These are phyloP conservation scores for Herpotrichia juniperi DNA, from an alignment of 2,329 filamentous ascomycete genomes.

Conservation along the genomic window DNA sequence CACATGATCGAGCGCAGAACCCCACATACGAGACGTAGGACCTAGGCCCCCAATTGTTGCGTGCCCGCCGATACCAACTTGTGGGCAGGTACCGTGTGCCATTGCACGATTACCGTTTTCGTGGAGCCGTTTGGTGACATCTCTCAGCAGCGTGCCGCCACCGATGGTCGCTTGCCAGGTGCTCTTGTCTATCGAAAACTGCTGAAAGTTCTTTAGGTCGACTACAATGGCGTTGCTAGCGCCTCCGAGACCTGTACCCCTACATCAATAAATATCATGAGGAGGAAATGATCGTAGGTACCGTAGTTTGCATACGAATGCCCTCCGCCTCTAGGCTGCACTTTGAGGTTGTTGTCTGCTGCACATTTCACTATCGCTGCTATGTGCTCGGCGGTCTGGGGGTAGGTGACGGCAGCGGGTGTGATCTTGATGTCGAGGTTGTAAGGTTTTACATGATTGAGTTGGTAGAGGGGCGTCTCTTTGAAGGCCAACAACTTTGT, in stretches of 20 bases:
- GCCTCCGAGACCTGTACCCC: conserved; percentile 49
- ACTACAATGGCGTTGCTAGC: conserved; percentile 55
- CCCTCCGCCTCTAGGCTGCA: conserved; percentile 68
- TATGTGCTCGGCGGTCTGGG: conserved; percentile 59
- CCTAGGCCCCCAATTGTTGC: conserved; percentile 45
- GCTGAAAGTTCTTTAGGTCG: conserved; percentile 56
- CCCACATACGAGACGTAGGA: conserved; percentile 40
- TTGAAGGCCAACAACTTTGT: conserved; percentile 30
- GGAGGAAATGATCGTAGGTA: conserved; percentile 5
- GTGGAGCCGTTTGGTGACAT: conserved; percentile 42
- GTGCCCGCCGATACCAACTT: conserved; percentile 45
- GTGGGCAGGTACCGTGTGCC: conserved; percentile 53
- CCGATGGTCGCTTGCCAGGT: conserved; percentile 56
- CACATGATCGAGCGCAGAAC: conserved; percentile 40
- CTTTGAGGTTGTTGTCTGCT: conserved; percentile 55
- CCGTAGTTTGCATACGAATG: conserved; percentile 65
- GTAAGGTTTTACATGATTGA: conserved; percentile 43
- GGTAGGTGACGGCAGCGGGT: conserved; percentile 64
- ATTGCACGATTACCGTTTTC: conserved; percentile 49
- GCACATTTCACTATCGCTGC: conserved; percentile 65
- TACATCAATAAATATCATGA: not conserved
- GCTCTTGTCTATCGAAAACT: conserved; percentile 51
- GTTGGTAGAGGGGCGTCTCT: conserved; percentile 31
- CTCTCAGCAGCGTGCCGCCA: conserved; percentile 56
- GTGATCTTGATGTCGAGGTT: conserved; percentile 44